Evolutionary conservation across 2,329 filamentous ascomycete genomes (phyloP), one percentile per base, ranked within the genome.

Genomic region (Neonectria sp.): DNA sequence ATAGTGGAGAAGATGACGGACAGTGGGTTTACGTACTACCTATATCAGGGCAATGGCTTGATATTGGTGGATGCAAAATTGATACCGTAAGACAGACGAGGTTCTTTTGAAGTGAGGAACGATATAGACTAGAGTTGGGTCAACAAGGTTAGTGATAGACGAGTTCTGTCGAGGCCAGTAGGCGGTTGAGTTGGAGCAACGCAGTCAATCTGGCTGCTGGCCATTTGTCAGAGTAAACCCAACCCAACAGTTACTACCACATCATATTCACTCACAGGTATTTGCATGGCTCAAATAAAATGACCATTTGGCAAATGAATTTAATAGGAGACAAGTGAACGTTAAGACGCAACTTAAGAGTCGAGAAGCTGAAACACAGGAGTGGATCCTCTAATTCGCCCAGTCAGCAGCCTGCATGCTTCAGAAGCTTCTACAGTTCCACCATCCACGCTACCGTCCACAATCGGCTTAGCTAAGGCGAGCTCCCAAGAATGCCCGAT

Each of bases 391-490:
- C n/a, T 21, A 6, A 12, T 24, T 24, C n/a, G 40, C n/a, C 40
- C 40, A n/a, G n/a, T n/a, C 40, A 13, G 35, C n/a, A 21, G n/a
- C 40, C 5, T 40, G 15, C 35, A 17, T 40, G 35, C 13, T 40
- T 40, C 35, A 21, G 40, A 45, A 45, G 40, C 40, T 45, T 45
- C 40, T 8, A 24, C n/a, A 24, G n/a, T 24, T 21, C 17, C 40
- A 45, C 40, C 17, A 9, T 12, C 17, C 40, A 45, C 40, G 12
- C n/a, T 45, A 45, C 40, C 17, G 4, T 12, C 17, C 40, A 45
- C n/a, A 24, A 7, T 45, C 8, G 40, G 55, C 46, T 59, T 52
- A 64, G 55, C 45, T 59, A 35, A 64, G 55, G 46, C 21, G 11
- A 45, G 40, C 40, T 45, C 40, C n/a, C 9, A 2, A 9, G n/a